Evolutionary conservation across 495 filamentous ascomycete species (phyloP).

Genomic region (Penicillium egyptiacum): DNA sequence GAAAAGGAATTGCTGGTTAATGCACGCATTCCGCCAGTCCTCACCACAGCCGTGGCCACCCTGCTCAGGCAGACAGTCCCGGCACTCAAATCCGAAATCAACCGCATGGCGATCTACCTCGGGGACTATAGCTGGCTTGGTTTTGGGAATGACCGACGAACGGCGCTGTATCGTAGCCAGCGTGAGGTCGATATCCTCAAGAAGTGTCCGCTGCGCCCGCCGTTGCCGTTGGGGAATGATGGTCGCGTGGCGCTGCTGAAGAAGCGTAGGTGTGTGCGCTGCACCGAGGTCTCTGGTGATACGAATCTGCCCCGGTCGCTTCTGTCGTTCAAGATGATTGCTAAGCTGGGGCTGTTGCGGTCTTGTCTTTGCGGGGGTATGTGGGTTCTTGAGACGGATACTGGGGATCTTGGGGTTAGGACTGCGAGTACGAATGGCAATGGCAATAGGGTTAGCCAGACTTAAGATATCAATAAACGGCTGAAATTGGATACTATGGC

Average conservation of each 20-base stretch:
- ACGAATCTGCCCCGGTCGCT: constrained; percentile 34
- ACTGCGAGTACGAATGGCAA: neutral
- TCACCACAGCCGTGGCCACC: constrained; percentile 42
- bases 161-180: constrained; percentile 36
- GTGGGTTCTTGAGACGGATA: constrained; percentile 40
- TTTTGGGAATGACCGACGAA: constrained; percentile 41
- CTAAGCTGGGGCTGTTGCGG: constrained; percentile 41
- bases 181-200: constrained; percentile 48
- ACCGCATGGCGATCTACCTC: constrained; percentile 50
- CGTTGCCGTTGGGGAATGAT: constrained; percentile 12
- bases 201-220: constrained; percentile 37
- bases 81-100: constrained; percentile 42
- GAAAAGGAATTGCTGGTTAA: constrained; percentile 52
- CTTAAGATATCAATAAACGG: neutral
- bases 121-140: constrained; percentile 53
- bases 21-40: constrained; percentile 44
- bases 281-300: constrained; percentile 45
- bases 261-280: constrained; percentile 42
- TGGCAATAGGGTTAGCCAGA: neutral
- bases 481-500: neutral
- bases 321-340: constrained; percentile 42
- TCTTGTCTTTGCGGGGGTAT: constrained; percentile 48
- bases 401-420: constrained; percentile 9
- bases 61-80: constrained; percentile 46
- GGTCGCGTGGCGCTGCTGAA: constrained; percentile 14